These are phyloP conservation scores for Beta vulgaris DNA, from an alignment of 148 eudicot genomes.

Conservation along the genomic window DNA sequence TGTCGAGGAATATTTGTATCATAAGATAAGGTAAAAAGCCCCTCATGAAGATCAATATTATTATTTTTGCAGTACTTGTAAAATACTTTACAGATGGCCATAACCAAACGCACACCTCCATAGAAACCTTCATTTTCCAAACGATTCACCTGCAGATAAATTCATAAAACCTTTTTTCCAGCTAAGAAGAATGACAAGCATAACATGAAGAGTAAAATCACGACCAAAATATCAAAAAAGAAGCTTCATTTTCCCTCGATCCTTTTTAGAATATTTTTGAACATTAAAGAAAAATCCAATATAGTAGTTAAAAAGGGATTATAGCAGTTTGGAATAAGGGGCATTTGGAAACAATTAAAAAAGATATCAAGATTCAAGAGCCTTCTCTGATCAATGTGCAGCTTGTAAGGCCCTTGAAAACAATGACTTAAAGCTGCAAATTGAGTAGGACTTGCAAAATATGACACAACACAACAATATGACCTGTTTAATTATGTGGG, in stretches of 20 bases:
- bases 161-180: neutral
- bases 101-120: constrained; percentile 94
- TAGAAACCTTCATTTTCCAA: constrained; percentile 77
- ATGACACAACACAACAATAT: too few relatives aligned
- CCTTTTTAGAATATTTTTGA: neutral
- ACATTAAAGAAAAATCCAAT: neutral
- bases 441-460: too few relatives aligned
- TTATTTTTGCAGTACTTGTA: constrained; percentile 64
- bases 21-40: constrained; percentile 77
- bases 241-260: too few relatives aligned
- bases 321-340: neutral
- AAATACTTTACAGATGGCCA: constrained; percentile 91
- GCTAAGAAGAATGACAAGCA: neutral
- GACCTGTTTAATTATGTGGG: too few relatives aligned
- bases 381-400: neutral
- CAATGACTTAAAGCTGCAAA: neutral
- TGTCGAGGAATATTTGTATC: constrained; percentile 97
- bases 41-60: constrained; percentile 49
- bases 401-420: neutral
- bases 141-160: constrained; percentile 58
- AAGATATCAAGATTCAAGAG: neutral
- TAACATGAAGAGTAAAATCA: neutral
- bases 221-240: neutral
- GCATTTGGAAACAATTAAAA: neutral
- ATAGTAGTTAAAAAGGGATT: neutral